Evolutionary conservation across 78 protist species (phyloP).

Genomic region (Neovahlkampfia damariscottae): DNA sequence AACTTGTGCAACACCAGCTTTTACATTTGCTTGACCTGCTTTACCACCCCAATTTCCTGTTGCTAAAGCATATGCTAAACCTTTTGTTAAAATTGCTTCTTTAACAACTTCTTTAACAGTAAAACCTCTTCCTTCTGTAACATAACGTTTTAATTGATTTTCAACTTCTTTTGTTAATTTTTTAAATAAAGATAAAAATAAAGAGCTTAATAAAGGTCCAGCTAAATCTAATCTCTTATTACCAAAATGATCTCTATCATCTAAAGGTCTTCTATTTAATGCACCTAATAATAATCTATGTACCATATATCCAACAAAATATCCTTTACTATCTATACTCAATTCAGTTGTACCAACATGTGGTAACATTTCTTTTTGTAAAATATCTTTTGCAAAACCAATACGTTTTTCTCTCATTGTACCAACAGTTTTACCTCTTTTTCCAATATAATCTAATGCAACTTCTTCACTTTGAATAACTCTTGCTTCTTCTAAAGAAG

Average conservation of each 20-base stretch:
- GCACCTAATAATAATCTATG: conserved; percentile 74
- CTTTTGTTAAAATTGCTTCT: conserved; percentile 59
- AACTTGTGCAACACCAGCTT: conserved; percentile 90
- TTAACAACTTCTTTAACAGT: conserved; percentile 9
- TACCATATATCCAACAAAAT: conserved; percentile 91
- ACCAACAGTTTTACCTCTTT: conserved; percentile 24
- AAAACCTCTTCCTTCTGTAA: background rate
- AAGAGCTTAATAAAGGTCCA: conserved; percentile 70
- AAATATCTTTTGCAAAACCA: conserved; percentile 54
- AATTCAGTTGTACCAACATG: conserved; percentile 84
- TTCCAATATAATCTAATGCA: conserved; percentile 92
- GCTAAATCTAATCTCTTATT: conserved; percentile 97
- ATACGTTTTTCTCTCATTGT: conserved; percentile 26
- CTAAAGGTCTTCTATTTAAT: conserved; percentile 67
- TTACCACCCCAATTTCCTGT: conserved; percentile 94
- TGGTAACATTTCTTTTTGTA: conserved; percentile 82
- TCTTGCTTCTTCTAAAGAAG: conserved; percentile 85
- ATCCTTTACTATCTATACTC: conserved; percentile 80
- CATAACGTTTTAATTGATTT: background rate
- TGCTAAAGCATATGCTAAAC: conserved; percentile 87
- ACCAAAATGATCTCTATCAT: conserved; percentile 98
- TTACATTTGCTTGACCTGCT: conserved; percentile 18
- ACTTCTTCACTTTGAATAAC: conserved; percentile 49
- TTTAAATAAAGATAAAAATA: background rate
- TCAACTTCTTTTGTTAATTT: background rate